Evolutionary conservation across 2,329 filamentous ascomycete genomes (phyloP).

Genomic region (Cladosporium velox): DNA sequence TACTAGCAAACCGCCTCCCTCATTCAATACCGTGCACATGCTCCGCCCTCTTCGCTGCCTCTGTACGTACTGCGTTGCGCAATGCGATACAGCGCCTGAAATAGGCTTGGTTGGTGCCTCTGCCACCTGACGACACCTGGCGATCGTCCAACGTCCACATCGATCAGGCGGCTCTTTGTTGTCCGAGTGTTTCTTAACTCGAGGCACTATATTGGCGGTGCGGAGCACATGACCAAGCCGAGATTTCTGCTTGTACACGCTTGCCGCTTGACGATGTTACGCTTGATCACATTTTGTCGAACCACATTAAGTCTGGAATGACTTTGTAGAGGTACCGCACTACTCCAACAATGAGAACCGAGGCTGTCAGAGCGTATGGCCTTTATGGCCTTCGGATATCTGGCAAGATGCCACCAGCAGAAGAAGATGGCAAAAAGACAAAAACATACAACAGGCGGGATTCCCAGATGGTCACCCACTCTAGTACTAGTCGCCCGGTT

Average conservation of each 20-base stretch:
- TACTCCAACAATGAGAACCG: neutral
- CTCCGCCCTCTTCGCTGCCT: neutral
- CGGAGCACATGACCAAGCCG: slow-evolving; percentile 19
- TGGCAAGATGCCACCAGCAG: no score
- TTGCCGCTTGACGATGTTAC: slow-evolving; percentile 10
- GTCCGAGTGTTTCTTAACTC: neutral
- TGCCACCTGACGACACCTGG: slow-evolving; percentile 8
- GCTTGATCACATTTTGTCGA: slow-evolving; percentile 1
- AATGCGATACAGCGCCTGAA: slow-evolving; percentile 7
- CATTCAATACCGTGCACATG: neutral
- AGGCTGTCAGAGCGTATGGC: neutral
- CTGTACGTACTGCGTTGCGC: neutral
- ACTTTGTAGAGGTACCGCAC: neutral
- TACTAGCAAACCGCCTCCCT: neutral
- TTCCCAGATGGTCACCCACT: no score
- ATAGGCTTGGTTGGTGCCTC: slow-evolving; percentile 18
- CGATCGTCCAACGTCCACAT: slow-evolving; percentile 2
- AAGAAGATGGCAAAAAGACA: no score
- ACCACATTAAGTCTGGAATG: neutral
- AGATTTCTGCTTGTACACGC: slow-evolving; percentile 4
- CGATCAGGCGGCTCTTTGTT: slow-evolving; percentile 19
- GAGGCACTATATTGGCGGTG: neutral
- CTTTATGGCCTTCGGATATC: neutral
- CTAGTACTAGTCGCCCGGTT: no score
- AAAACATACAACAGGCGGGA: no score